phyloP scores from a whole-genome alignment of 768 basidiomycete genomes.

The Lactarius akahatsu region DNA sequence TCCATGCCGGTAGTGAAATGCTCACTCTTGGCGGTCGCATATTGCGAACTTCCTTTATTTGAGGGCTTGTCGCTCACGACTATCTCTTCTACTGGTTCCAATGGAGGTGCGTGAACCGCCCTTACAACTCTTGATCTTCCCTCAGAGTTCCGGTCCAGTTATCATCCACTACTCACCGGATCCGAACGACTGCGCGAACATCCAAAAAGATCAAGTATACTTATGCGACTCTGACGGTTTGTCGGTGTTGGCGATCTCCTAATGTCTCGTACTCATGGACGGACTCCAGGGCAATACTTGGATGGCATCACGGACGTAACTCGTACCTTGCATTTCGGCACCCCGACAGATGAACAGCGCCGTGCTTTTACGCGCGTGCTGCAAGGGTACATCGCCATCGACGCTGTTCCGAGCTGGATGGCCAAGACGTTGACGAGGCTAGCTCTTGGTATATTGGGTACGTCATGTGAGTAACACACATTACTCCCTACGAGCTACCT shows the following conservation, averaged over 20 bases:
- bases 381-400: conserved; percentile 90
- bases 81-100: conserved; percentile 90
- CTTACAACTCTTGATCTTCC: background rate
- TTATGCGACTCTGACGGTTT: conserved; percentile 86
- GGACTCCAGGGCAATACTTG: conserved; percentile 65
- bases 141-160: conserved; percentile 47
- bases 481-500: background rate
- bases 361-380: conserved; percentile 89
- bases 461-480: conserved; percentile 46
- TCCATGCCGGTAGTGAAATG: background rate
- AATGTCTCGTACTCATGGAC: background rate
- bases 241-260: background rate
- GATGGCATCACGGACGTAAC: conserved; percentile 98
- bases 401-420: conserved; percentile 49
- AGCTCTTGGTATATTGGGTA: conserved; percentile 43
- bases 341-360: conserved; percentile 75
- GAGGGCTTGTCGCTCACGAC: conserved; percentile 88
- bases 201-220: conserved; percentile 76
- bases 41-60: conserved; percentile 74
- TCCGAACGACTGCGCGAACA: conserved; percentile 64
- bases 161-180: conserved; percentile 94
- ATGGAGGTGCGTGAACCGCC: conserved; percentile 63
- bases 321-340: conserved; percentile 89
- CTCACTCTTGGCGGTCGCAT: background rate
- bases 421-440: conserved; percentile 35